phyloP scores from a whole-genome alignment of 768 basidiomycete genomes.

The Serendipita indica region DNA sequence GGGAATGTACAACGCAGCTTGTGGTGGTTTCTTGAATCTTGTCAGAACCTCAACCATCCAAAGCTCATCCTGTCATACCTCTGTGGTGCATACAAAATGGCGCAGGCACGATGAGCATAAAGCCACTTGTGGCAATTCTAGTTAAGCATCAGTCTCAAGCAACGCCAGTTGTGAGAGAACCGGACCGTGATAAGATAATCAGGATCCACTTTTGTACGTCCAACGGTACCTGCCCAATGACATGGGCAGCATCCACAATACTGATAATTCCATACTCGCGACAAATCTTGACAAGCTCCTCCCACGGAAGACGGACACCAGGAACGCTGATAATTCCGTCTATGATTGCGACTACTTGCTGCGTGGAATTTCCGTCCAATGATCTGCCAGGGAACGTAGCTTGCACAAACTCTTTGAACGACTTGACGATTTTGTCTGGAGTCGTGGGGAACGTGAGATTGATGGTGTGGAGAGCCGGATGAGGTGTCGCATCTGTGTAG shows the following conservation, averaged over 20 bases:
- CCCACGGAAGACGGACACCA: slow-evolving; percentile 53
- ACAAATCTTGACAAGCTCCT: slow-evolving; percentile 50
- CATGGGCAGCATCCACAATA: slow-evolving; percentile 69
- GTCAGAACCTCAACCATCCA: neutral
- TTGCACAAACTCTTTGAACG: slow-evolving; percentile 29
- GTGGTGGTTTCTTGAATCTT: slow-evolving; percentile 40
- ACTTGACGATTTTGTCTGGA: slow-evolving; percentile 38
- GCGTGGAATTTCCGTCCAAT: slow-evolving; percentile 19
- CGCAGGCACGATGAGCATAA: slow-evolving; percentile 48
- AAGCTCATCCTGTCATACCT: slow-evolving; percentile 25
- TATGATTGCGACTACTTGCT: slow-evolving; percentile 51
- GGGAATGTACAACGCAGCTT: slow-evolving; percentile 45
- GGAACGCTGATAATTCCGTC: slow-evolving; percentile 53
- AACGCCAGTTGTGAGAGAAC: neutral
- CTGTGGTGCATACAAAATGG: slow-evolving; percentile 60
- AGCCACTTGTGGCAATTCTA: slow-evolving; percentile 85
- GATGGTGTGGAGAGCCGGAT: slow-evolving; percentile 38
- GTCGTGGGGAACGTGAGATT: slow-evolving; percentile 40
- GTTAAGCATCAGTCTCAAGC: neutral
- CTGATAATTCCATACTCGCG: slow-evolving; percentile 46
- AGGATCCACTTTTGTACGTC: slow-evolving; percentile 39
- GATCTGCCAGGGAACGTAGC: too few species aligned
- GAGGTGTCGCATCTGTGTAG: slow-evolving; percentile 39
- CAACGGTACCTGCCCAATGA: slow-evolving; percentile 51
- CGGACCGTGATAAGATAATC: slow-evolving; percentile 30